Percentiles rank a stretch among this genome's conserved stretches.
phyloP scores from a whole-genome alignment of 2,329 filamentous ascomycete genomes.

The Colletotrichum falcatum region DNA sequence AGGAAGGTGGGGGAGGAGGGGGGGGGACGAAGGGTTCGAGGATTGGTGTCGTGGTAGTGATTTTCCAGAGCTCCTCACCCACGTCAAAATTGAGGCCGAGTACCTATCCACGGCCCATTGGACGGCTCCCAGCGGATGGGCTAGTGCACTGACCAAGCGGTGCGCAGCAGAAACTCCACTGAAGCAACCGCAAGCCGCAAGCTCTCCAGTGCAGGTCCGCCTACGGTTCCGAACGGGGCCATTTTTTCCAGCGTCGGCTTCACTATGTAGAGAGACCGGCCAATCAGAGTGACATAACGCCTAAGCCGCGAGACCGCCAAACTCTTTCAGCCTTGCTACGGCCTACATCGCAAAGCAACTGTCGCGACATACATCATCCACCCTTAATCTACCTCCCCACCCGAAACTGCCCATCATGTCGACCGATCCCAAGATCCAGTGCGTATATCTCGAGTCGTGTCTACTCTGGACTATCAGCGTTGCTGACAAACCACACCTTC shows the following conservation, averaged over 20 bases:
- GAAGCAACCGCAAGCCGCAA: constrained; percentile 14
- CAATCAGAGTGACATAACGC: constrained; percentile 33
- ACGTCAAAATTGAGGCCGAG: constrained; percentile 47
- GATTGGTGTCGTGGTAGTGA: constrained; percentile 46
- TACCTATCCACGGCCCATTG: constrained; percentile 33
- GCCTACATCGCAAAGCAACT: constrained; percentile 33
- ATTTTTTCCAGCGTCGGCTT: constrained; percentile 37
- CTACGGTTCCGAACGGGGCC: constrained; percentile 12
- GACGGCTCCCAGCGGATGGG: constrained; percentile 17
- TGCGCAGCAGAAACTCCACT: constrained; percentile 7
- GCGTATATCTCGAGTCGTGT: constrained; percentile 48
- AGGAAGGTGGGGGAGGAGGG: constrained; percentile 8
- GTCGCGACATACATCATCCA: constrained; percentile 36
- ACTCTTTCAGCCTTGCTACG: constrained; percentile 51
- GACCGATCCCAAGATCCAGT: constrained; percentile 79
- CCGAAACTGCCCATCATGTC: constrained; percentile 41
- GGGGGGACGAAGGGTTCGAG: background rate
- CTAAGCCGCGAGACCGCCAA: constrained; percentile 36
- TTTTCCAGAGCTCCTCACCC: constrained; percentile 48
- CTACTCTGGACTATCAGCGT: constrained; percentile 6
- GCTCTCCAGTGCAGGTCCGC: constrained; percentile 14
- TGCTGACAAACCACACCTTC: constrained; percentile 48
- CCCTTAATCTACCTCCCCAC: constrained; percentile 41
- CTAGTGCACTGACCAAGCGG: constrained; percentile 13
- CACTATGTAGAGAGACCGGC: constrained; percentile 15